phyloP scores from a whole-genome alignment of 139 green algal species.

The Micromonas commoda region DNA sequence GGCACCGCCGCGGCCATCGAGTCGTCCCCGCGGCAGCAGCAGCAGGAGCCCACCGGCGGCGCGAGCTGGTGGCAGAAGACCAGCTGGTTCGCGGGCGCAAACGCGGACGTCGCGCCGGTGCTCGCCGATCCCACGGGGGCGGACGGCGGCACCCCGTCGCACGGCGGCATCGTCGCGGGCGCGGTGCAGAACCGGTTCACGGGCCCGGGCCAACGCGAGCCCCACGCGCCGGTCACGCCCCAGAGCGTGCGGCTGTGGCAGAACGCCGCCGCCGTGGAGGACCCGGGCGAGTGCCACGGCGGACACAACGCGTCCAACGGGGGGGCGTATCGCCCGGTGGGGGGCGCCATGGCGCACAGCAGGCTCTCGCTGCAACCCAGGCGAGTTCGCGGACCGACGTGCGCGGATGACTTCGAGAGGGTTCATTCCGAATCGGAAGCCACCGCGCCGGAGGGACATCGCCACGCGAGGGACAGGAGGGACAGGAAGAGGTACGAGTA shows the following conservation, averaged over 20 bases:
- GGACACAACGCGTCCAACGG: background rate
- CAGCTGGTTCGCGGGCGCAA: background rate
- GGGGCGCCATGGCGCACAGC: background rate
- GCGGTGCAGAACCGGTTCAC: background rate
- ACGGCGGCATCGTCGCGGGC: too few relatives aligned
- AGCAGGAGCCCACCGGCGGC: background rate
- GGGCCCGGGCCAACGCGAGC: background rate
- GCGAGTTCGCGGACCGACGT: background rate
- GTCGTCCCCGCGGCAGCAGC: too few relatives aligned
- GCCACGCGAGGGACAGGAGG: too few relatives aligned
- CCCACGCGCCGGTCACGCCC: background rate
- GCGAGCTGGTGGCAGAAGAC: background rate
- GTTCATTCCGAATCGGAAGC: too few relatives aligned
- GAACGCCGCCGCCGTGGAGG: background rate
- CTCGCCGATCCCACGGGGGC: background rate
- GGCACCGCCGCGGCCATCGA: background rate
- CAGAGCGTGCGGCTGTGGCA: background rate
- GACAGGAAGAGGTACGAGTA: too few relatives aligned
- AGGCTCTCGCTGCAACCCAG: background rate
- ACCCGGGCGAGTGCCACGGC: background rate
- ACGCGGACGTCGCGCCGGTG: background rate
- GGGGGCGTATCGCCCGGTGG: background rate
- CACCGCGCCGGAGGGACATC: too few relatives aligned
- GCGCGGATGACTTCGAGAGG: background rate
- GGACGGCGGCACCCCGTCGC: background rate